These are phyloP conservation scores for Sporisorium scitamineum DNA, from an alignment of 1,284 basidiomycete species.

Conservation along the genomic window DNA sequence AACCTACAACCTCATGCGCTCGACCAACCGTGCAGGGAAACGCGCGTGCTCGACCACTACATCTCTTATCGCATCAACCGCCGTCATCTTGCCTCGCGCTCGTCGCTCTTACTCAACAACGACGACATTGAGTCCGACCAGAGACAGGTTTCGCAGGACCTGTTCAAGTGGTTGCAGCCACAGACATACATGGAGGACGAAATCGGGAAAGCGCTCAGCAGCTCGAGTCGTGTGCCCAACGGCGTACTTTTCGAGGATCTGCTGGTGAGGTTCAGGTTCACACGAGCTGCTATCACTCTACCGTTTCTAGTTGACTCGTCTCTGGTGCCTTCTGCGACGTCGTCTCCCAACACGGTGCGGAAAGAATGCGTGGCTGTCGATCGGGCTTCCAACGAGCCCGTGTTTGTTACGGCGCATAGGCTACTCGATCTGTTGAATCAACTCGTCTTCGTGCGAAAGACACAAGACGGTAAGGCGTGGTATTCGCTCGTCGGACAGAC, in stretches of 20 bases:
- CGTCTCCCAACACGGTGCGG: conserved; percentile 14
- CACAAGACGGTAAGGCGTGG: conserved; percentile 14
- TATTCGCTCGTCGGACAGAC: conserved; percentile 37
- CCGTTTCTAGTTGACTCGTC: conserved; percentile 20
- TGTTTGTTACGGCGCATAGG: conserved; percentile 33
- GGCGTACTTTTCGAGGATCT: conserved; percentile 27
- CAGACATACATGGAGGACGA: conserved; percentile 48
- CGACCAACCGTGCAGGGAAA: conserved; percentile 29
- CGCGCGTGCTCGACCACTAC: conserved; percentile 47
- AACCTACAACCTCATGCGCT: conserved; percentile 10
- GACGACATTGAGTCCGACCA: conserved; percentile 44
- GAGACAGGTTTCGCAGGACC: conserved; percentile 36
- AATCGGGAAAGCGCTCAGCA: conserved; percentile 25
- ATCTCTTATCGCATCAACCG: conserved; percentile 41
- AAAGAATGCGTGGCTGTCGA: conserved; percentile 27
- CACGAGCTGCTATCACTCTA: conserved; percentile 31
- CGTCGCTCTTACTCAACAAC: conserved; percentile 39
- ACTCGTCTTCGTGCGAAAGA: conserved; percentile 33
- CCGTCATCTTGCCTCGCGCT: conserved; percentile 18
- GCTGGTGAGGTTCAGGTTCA: conserved; percentile 36
- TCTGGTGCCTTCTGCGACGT: not conserved
- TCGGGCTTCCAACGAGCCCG: conserved; percentile 22
- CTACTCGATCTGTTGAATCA: conserved; percentile 19
- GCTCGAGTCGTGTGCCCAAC: not conserved
- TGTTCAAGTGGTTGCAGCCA: conserved; percentile 50